Evolutionary conservation across 345 rosid species (phyloP).

Genomic region (Gossypium anomalum): DNA sequence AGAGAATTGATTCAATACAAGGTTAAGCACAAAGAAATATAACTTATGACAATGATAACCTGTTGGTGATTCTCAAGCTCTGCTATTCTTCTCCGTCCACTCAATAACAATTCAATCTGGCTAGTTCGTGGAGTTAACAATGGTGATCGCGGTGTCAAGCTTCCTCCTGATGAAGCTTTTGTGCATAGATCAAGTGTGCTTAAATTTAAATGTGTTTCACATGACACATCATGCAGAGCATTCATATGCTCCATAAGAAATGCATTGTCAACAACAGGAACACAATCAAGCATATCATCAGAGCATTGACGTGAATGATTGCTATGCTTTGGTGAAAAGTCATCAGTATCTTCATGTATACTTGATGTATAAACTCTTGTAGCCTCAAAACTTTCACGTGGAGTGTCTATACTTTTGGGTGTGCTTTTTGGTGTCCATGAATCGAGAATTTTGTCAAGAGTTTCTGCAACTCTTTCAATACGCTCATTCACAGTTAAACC

Average conservation of each 20-base stretch:
- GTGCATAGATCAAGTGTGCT: constrained; percentile 38
- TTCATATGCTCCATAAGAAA: constrained; percentile 47
- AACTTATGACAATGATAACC: constrained; percentile 35
- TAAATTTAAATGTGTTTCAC: constrained; percentile 29
- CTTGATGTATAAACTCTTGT: constrained; percentile 34
- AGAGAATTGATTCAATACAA: neutral
- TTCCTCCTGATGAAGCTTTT: constrained; percentile 60
- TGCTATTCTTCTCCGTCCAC: constrained; percentile 60
- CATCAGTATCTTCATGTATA: constrained; percentile 45
- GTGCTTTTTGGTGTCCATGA: constrained; percentile 82
- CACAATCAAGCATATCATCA: constrained; percentile 54
- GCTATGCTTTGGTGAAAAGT: constrained; percentile 34
- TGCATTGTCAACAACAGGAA: constrained; percentile 50
- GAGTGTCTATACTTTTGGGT: constrained; percentile 46
- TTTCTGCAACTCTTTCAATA: constrained; percentile 86
- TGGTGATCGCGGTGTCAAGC: constrained; percentile 90
- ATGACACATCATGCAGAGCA: constrained; percentile 31
- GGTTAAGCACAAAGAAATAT: neutral
- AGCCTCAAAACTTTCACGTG: constrained; percentile 42
- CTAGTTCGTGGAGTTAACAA: constrained; percentile 63
- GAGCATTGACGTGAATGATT: constrained; percentile 42
- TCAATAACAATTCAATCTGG: constrained; percentile 77
- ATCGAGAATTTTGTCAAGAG: constrained; percentile 74
- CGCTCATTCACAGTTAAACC: constrained; percentile 74
- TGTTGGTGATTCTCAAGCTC: constrained; percentile 83